Percentiles rank a stretch among this genome's conserved stretches.
These are phyloP conservation scores for Saccharomyces hybrid DNA, from an alignment of 1,139 yeast species.

Conservation along the genomic window DNA sequence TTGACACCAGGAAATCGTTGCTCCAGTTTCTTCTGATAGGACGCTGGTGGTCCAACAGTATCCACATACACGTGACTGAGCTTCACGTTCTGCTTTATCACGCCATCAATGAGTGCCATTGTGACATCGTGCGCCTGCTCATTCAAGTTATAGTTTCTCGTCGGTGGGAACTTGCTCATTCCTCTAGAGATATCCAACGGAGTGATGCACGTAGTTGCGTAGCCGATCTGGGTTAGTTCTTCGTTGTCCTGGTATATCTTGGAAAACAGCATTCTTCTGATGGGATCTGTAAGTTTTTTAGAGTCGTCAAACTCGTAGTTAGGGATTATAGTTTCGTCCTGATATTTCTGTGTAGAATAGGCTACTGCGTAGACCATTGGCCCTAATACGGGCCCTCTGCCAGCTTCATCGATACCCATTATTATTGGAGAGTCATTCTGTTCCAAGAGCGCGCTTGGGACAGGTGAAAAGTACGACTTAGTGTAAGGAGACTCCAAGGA, in stretches of 20 bases:
- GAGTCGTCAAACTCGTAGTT: slow-evolving; percentile 87
- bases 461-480: slow-evolving; percentile 33
- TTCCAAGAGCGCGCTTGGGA: slow-evolving; percentile 28
- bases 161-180: slow-evolving; percentile 61
- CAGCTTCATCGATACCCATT: slow-evolving; percentile 95
- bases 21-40: slow-evolving; percentile 71
- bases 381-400: slow-evolving; percentile 94
- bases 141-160: slow-evolving; percentile 68
- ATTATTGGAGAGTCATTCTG: slow-evolving; percentile 35
- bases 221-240: slow-evolving; percentile 60
- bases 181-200: slow-evolving; percentile 84
- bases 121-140: slow-evolving; percentile 97
- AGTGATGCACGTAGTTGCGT: slow-evolving; percentile 80
- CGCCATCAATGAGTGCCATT: slow-evolving; percentile 60
- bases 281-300: slow-evolving; percentile 69
- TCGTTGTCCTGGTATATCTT: slow-evolving; percentile 48
- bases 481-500: slow-evolving; percentile 23
- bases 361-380: slow-evolving; percentile 96
- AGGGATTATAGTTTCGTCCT: slow-evolving; percentile 42
- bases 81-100: slow-evolving; percentile 54
- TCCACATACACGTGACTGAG: slow-evolving; percentile 75
- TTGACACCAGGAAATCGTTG: slow-evolving; percentile 60
- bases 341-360: slow-evolving; percentile 55
- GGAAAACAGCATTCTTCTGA: slow-evolving; percentile 55
- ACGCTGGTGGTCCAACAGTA: slow-evolving; percentile 91